Conservation (phyloP, 176 grass and related monocot genomes). For the Oryza officinalis region DNA sequence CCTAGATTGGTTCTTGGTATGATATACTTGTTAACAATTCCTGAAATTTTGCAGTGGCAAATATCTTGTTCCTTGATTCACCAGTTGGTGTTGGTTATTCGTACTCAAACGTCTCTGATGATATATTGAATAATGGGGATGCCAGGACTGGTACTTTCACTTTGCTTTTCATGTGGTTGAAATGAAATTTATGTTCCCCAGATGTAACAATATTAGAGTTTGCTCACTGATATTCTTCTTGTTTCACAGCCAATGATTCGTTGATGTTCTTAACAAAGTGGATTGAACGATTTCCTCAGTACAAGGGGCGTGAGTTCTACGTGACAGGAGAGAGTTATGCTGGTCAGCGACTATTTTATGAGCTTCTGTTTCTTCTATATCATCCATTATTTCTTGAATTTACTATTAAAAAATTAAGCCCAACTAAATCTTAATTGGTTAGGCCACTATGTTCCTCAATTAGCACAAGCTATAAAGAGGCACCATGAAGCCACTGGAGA, state of each 20-base stretch:
- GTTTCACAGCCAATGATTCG: conserved; percentile 72
- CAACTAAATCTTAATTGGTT: conserved; percentile 34
- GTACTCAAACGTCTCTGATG: conserved; percentile 84
- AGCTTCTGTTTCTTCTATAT: conserved; percentile 20
- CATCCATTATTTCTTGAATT: background rate
- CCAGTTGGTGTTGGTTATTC: conserved; percentile 97
- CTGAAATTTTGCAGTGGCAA: conserved; percentile 66
- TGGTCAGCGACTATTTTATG: conserved; percentile 47
- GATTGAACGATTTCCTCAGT: conserved; percentile 92
- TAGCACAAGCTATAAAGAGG: conserved; percentile 90
- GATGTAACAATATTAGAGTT: conserved; percentile 19
- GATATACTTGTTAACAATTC: conserved; percentile 34
- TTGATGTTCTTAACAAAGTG: conserved; percentile 82
- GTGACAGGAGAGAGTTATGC: conserved; percentile 94
- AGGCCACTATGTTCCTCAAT: conserved; percentile 96
- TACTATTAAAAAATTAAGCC: conserved; percentile 2
- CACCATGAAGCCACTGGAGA: conserved; percentile 68
- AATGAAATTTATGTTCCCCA: conserved; percentile 8
- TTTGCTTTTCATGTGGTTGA: conserved; percentile 24
- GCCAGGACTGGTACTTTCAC: conserved; percentile 69
- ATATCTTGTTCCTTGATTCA: conserved; percentile 94
- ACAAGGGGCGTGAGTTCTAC: conserved; percentile 83
- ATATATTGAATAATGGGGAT: conserved; percentile 76
- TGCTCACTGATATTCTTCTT: conserved; percentile 32
- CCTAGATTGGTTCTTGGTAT: conserved; percentile 28